Base-by-base conservation (phyloP, 2,329 filamentous ascomycete species). In the Fusarium sp. region DNA sequence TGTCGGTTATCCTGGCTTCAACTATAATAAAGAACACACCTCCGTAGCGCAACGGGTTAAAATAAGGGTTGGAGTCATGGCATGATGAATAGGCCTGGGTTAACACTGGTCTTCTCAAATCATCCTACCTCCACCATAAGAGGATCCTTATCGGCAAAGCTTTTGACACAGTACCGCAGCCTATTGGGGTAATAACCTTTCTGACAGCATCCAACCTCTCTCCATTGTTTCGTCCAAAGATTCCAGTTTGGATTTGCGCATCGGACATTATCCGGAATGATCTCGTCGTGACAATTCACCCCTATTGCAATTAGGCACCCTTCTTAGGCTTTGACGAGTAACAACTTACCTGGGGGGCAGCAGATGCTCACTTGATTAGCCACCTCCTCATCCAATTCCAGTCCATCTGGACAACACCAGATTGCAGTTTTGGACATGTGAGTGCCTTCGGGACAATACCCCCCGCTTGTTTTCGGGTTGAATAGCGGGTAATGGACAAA, bases 371-470 rank as follows among this genome's bases (percentile, higher is more conserved):
- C 20, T 54, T 70, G 16, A 1, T 20, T 22, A 0, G 62, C 50
- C 4, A 67, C 66, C 2, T 40, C 11, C 11, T 67, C 24, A 7
- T 75, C 50, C 13, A 75, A 3, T 6, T 72, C 24, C 29, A 62
- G 45, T 6, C 71, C 73, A 24, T 70, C 67, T 31, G 69, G 73
- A 16, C 69, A 74, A 3, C 66, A 75, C 64, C 73, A 74, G 2
- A 62, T 56, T 0, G 64, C 69, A 2, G 22, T 24, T 1, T 14
- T 13, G 5, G 66, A 52, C 22, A 65, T 56, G n/a, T 72, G 64
- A 1, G 72, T 72, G 11, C 64, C 66, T 1, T 31, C 14, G 0
- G 71, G 69, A 42, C 72, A 72, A 2, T 45, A 29, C 0, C 34
- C 66, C 13, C 72, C 69, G 5, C 29, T 14, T 34, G 66, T 70